Evolutionary conservation across 495 filamentous ascomycete species (phyloP).

Genomic region (Immersiella caudata): DNA sequence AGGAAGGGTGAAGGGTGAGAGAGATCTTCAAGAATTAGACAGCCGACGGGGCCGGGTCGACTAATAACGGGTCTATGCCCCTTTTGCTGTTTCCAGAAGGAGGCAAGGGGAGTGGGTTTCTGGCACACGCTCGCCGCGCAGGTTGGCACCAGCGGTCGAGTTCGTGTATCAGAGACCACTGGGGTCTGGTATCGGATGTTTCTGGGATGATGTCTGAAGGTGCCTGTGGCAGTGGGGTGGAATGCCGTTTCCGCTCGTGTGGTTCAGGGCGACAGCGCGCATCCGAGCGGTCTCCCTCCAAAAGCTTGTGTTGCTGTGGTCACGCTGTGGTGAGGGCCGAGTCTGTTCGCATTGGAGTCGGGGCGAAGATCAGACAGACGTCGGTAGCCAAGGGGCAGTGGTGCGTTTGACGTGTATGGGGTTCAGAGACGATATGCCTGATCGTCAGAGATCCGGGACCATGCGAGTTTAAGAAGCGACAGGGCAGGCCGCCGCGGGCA

Average conservation of each 20-base stretch:
- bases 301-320: conserved; percentile 19
- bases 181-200: conserved; percentile 46
- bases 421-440: conserved; percentile 33
- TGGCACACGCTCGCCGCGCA: conserved; percentile 20
- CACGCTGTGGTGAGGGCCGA: not conserved
- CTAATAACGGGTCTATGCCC: conserved; percentile 44
- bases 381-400: conserved; percentile 42
- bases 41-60: conserved; percentile 38
- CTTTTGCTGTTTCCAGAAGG: conserved; percentile 8
- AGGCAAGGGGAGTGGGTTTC: not conserved
- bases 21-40: conserved; percentile 30
- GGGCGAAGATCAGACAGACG: conserved; percentile 49
- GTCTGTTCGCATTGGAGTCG: conserved; percentile 38
- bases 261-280: conserved; percentile 52
- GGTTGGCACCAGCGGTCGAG: conserved; percentile 14
- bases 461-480: conserved; percentile 51
- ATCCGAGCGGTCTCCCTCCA: conserved; percentile 48
- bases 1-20: conserved; percentile 32
- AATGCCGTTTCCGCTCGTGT: conserved; percentile 51
- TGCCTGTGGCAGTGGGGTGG: conserved; percentile 37
- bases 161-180: conserved; percentile 46
- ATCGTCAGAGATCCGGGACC: conserved; percentile 42
- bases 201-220: conserved; percentile 37
- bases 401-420: conserved; percentile 43
- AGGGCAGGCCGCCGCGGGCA: conserved; percentile 29